These are phyloP conservation scores for Misopates orontium DNA, from an alignment of 257 asterid species.

Conservation along the genomic window DNA sequence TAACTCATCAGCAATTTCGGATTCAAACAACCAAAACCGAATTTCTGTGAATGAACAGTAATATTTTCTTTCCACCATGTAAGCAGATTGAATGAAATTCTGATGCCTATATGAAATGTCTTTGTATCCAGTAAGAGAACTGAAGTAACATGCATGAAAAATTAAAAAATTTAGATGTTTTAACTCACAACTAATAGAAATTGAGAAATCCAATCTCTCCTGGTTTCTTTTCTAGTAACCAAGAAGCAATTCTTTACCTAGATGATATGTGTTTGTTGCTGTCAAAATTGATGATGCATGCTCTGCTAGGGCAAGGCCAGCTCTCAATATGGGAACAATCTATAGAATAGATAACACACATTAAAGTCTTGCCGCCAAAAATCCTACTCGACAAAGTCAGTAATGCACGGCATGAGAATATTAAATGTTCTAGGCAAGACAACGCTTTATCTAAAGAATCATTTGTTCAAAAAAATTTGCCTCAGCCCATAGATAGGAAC, in stretches of 20 bases:
- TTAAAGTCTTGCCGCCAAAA: too few species aligned
- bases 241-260: conserved; percentile 51
- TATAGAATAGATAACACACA: conserved; percentile 36
- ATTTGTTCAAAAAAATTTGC: too few species aligned
- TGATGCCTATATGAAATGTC: not conserved
- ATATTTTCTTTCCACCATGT: not conserved
- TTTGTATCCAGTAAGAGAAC: conserved; percentile 16
- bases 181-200: too few species aligned
- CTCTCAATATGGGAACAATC: conserved; percentile 97
- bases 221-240: not conserved
- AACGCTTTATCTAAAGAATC: too few species aligned
- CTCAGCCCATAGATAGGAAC: too few species aligned
- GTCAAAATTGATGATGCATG: conserved; percentile 88
- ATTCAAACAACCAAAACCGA: too few species aligned
- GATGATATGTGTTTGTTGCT: conserved; percentile 76
- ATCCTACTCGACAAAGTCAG: too few species aligned
- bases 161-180: not conserved
- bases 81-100: not conserved
- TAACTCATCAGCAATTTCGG: too few species aligned
- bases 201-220: too few species aligned
- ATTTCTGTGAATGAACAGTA: not conserved
- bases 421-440: too few species aligned
- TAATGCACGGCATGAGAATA: too few species aligned
- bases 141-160: not conserved
- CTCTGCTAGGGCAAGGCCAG: conserved; percentile 98